phyloP scores from a whole-genome alignment of 169 alveolate species.

The Plasmodium gallinaceum region DNA sequence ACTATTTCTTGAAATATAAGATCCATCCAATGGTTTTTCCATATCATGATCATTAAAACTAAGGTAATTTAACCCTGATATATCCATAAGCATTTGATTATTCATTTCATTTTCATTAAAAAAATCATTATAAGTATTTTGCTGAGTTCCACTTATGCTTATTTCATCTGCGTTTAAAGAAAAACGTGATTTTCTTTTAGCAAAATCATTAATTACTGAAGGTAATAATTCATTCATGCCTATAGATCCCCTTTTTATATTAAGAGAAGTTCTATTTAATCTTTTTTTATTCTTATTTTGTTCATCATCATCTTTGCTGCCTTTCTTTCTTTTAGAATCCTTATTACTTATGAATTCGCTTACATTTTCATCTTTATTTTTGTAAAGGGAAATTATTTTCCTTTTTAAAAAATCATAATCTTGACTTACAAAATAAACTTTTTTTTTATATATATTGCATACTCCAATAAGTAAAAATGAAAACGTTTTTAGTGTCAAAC shows the following conservation, averaged over 20 bases:
- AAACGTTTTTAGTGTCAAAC: slow-evolving; percentile 70
- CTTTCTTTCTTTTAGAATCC: slow-evolving; percentile 48
- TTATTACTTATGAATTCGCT: slow-evolving; percentile 37
- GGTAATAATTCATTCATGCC: slow-evolving; percentile 57
- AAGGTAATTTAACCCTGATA: slow-evolving; percentile 41
- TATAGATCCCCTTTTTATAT: slow-evolving; percentile 73
- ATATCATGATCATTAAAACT: slow-evolving; percentile 21
- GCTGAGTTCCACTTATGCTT: slow-evolving; percentile 66
- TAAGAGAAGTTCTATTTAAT: slow-evolving; percentile 47
- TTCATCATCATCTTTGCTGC: slow-evolving; percentile 58
- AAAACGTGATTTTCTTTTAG: slow-evolving; percentile 61
- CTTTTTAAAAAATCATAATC: slow-evolving; percentile 75
- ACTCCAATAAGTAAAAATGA: slow-evolving; percentile 73
- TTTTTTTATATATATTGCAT: slow-evolving; percentile 71
- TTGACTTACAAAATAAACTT: slow-evolving; percentile 72
- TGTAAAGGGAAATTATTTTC: slow-evolving; percentile 61
- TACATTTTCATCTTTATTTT: slow-evolving; percentile 61
- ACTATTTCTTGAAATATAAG: slow-evolving; percentile 67
- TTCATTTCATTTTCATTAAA: slow-evolving; percentile 73
- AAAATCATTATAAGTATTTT: slow-evolving; percentile 24
- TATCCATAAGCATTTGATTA: slow-evolving; percentile 58
- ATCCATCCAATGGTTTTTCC: slow-evolving; percentile 63
- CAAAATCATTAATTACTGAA: slow-evolving; percentile 56
- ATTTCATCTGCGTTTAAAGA: slow-evolving; percentile 72
- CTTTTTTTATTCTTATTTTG: slow-evolving; percentile 44